Conservation (phyloP, 2,329 filamentous ascomycete genomes). For the Chrysoporthe deuterocubensis region DNA sequence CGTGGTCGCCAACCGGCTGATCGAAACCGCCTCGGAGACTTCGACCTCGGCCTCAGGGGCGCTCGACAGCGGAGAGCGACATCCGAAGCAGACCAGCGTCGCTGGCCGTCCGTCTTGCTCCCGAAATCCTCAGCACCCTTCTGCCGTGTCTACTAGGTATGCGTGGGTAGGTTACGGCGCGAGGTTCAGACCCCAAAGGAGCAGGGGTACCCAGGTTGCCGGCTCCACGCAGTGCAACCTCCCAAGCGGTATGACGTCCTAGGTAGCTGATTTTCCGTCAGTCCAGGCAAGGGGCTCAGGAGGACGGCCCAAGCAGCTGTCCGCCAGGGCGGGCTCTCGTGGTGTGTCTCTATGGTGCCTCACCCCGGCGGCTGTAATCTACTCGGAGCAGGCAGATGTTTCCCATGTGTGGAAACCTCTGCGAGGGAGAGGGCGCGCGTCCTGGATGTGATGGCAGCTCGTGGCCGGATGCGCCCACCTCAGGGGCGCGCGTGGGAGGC, state of each 20-base stretch:
- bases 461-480: neutral
- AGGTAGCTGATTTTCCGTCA: neutral
- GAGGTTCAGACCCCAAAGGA: neutral
- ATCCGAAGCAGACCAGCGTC: neutral
- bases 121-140: neutral
- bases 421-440: neutral
- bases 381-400: neutral
- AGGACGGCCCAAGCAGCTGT: neutral
- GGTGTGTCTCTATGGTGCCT: no score
- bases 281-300: neutral
- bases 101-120: neutral
- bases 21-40: neutral
- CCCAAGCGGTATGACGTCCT: constrained; percentile 15
- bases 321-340: neutral
- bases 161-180: no score
- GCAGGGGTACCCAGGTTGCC: constrained; percentile 2
- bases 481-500: neutral
- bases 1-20: neutral
- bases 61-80: constrained; percentile 1
- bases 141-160: neutral
- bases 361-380: neutral
- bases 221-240: constrained; percentile 6
- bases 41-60: neutral
- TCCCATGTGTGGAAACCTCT: neutral
- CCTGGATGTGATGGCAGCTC: neutral